Evolutionary conservation across 345 rosid genomes (phyloP), one percentile per base, ranked within the genome.

Genomic region (Sonneratia alba): DNA sequence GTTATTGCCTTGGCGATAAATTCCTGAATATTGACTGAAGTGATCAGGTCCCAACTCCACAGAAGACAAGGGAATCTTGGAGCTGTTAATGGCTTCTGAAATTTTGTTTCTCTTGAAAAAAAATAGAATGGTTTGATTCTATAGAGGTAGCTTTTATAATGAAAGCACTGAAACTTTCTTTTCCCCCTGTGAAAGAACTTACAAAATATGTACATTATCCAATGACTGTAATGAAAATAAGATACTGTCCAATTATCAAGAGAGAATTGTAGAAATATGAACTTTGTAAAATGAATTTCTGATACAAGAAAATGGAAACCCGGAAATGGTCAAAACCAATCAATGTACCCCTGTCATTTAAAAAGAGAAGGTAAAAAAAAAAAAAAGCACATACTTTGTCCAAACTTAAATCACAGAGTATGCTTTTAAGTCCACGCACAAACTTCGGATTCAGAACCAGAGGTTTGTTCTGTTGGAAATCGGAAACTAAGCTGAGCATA

Each of bases 1-100:
- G 98, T 92, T 71, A 90, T 81, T 48, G 98, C 99, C 81, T 86
- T 92, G 7, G 97, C 92, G 64, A 95, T 83, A 74, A 92, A 92
- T 87, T 90, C 98, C 99, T 95, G 81, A 56, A 75, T 16, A 76
- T 77, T 4, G 56, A 27, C 18, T 13, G 9, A 34, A 4, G 38
- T 11, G 16, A 62, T 62, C 12, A 62, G 66, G 3, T 7, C 32
- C 32, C 63, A n/a, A 57, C 11, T 57, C 32, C 9, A 36, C 64
- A 64, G 36, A 68, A 63, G 36, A 45, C 40, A 57, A 21, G 32
- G 21, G 4, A 57, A 57, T 22, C 32, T n/a, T 57, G n/a, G 1
- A 1, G 22, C 27, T 19, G 11, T 57, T 6, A 57, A 57, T 38
- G 36, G 34, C n/a, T 21, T 63, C 45, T 42, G 10, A 42, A 42